Evolutionary conservation across 192 early-diverging fungal genomes (phyloP), one percentile per base, ranked within the genome.

Genomic region (Podila clonocystis): DNA sequence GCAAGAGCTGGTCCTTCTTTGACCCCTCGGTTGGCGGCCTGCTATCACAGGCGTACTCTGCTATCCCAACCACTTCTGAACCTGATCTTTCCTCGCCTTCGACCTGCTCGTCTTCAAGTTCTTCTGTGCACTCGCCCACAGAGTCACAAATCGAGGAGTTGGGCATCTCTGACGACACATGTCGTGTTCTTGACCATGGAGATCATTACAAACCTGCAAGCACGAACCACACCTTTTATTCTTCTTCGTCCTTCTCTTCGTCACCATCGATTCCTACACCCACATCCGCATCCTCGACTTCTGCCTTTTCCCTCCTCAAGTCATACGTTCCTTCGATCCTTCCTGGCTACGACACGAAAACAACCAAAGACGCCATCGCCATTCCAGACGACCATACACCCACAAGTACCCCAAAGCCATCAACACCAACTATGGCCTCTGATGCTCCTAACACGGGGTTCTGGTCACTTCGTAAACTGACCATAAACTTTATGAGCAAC

Each of bases 391-490:
- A 58, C n/a, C 22, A 58, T 5, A 28, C 55, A 58, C 41, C 41
- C 13, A 45, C 41, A 19, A 28, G 22, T 22, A 58, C 26, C 5
- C 55, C n/a, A 28, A 58, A 33, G 30, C 11, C 30, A 61, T 17
- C 28, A 61, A 20, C 15, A 33, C 15, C 28, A 33, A 61, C 59
- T 5, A 55, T 55, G 52, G 24, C 52, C 52, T 55, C 22, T 55
- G 50, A 67, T 15, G 22, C 65, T 22, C 24, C 50, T 9, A 15
- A 45, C 24, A 57, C 45, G 9, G 61, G 68, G 1, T 58, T 63
- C 36, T 80, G 77, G 77, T 80, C 77, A 4, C 36, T 80, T 8
- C 61, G 77, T 26, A 68, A 60, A 29, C 11, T 80, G 7, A 72
- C 77, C 8, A 50, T 69, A 45, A 80, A 60, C 34, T 30, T 80